These are phyloP conservation scores for Mimosa pudica DNA, from an alignment of 306 rosid species.

Conservation along the genomic window DNA sequence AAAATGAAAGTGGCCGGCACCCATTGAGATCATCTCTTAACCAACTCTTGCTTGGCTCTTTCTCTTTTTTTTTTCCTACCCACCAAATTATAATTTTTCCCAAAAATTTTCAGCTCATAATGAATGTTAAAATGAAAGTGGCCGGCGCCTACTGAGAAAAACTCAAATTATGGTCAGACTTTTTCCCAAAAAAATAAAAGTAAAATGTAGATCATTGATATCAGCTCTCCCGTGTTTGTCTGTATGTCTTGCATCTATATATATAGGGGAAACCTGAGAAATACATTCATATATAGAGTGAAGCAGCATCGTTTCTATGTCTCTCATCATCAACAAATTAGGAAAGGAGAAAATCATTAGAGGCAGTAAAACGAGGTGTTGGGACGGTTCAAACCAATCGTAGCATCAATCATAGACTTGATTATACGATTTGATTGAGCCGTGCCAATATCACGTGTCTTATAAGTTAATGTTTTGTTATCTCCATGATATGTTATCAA, in stretches of 20 bases:
- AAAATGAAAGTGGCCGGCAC: background rate
- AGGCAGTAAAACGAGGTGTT: constrained; percentile 37
- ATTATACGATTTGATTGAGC: constrained; percentile 48
- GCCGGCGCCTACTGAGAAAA: too few species aligned
- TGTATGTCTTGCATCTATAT: background rate
- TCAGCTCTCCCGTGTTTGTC: background rate
- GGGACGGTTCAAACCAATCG: constrained; percentile 55
- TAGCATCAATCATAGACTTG: constrained; percentile 17
- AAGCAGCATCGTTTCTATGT: background rate
- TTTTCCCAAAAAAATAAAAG: background rate
- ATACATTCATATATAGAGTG: background rate
- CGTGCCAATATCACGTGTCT: constrained; percentile 54
- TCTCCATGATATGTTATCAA: background rate
- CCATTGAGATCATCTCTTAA: constrained; percentile 1
- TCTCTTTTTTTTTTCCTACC: background rate
- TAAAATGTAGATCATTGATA: background rate
- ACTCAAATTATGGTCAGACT: background rate
- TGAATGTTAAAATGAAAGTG: too few species aligned
- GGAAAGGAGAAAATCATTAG: background rate
- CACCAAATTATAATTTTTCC: background rate
- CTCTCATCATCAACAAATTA: background rate
- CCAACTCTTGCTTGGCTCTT: background rate
- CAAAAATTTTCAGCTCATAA: too few species aligned
- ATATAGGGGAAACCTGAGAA: background rate
- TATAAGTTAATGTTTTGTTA: too few species aligned